These are phyloP conservation scores for Fusarium foetens DNA, from an alignment of 2,329 filamentous ascomycete genomes.

Conservation along the genomic window DNA sequence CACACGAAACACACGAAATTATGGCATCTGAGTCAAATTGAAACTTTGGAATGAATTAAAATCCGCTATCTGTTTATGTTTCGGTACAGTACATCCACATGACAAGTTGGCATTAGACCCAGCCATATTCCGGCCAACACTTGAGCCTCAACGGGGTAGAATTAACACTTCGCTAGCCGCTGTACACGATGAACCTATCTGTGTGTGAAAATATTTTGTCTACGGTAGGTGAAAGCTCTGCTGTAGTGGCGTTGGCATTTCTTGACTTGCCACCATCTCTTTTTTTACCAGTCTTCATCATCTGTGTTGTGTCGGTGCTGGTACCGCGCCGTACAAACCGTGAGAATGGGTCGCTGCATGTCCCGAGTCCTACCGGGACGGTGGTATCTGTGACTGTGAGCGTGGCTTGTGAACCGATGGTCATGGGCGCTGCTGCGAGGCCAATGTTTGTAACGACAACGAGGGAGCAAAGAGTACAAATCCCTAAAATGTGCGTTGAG, in stretches of 20 bases:
- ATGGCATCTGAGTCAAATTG: accelerated
- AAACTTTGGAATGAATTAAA: accelerated
- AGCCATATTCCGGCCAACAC: accelerated
- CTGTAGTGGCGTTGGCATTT: not conserved
- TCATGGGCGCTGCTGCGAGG: not conserved
- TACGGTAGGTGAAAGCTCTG: not conserved
- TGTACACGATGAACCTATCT: not conserved
- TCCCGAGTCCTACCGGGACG: not conserved
- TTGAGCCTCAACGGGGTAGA: not conserved
- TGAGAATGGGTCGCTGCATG: too few relatives aligned
- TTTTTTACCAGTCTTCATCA: not conserved
- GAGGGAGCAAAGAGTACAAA: not conserved
- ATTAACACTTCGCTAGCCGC: not conserved
- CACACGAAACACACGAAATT: accelerated
- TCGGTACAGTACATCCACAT: accelerated
- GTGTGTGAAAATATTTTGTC: accelerated
- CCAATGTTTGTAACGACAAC: not conserved
- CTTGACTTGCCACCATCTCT: not conserved
- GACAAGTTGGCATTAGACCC: too few relatives aligned
- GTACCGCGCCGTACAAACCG: too few relatives aligned
- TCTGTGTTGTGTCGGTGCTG: not conserved
- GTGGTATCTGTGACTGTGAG: too few relatives aligned
- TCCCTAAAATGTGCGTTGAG: not conserved
- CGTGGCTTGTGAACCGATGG: too few relatives aligned
- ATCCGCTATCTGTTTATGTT: too few relatives aligned